Evolutionary conservation across 352 stramenopile species (phyloP).

Genomic region (Albugo laibachii): DNA sequence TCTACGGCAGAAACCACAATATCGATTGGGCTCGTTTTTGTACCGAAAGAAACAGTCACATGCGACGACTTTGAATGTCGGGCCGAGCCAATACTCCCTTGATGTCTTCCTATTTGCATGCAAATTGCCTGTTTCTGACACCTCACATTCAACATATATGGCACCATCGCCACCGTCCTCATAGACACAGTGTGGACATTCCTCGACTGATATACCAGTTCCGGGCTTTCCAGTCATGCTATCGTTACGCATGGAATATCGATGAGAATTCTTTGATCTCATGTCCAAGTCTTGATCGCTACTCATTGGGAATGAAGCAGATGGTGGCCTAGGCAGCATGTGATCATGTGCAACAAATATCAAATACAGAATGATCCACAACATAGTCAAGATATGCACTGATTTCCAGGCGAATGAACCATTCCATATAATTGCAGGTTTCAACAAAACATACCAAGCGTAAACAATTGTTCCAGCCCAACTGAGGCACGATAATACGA

Average conservation of each 20-base stretch:
- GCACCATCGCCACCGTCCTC: slow-evolving; percentile 57
- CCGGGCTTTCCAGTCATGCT: not conserved
- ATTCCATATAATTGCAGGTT: too few species aligned
- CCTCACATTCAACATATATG: slow-evolving; percentile 43
- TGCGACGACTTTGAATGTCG: slow-evolving; percentile 62
- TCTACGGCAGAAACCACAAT: slow-evolving; percentile 56
- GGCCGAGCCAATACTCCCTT: slow-evolving; percentile 38
- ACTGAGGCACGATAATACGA: slow-evolving; percentile 27
- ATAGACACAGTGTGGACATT: slow-evolving; percentile 61
- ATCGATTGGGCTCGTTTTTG: slow-evolving; percentile 21
- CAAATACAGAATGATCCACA: slow-evolving; percentile 23
- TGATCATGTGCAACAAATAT: slow-evolving; percentile 22
- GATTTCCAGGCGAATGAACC: too few species aligned
- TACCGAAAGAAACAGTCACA: slow-evolving; percentile 74
- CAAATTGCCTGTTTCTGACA: not conserved
- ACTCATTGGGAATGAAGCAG: slow-evolving; percentile 43
- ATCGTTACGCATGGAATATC: too few species aligned
- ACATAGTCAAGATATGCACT: slow-evolving; percentile 7
- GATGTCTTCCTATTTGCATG: slow-evolving; percentile 13
- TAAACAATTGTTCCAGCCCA: slow-evolving; percentile 50
- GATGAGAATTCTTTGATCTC: not conserved
- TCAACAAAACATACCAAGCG: not conserved
- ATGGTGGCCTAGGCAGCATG: slow-evolving; percentile 49
- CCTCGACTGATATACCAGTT: slow-evolving; percentile 39
- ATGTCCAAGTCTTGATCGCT: slow-evolving; percentile 25